Percentiles rank a stretch among this genome's conserved stretches.
phyloP scores from a whole-genome alignment of 352 stramenopile genomes.

The Phytophthora sojae region DNA sequence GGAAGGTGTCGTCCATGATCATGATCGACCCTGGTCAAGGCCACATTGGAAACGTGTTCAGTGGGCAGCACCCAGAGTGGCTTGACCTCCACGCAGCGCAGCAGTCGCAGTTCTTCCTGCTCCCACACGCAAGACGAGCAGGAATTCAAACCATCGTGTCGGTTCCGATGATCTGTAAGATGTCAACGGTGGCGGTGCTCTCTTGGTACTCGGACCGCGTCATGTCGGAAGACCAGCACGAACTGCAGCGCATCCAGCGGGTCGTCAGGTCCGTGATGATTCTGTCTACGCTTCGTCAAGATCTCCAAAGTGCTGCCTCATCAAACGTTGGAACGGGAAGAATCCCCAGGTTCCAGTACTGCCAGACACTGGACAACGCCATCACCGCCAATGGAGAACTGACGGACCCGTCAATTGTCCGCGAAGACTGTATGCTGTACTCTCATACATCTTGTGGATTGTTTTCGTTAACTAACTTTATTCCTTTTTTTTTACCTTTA shows the following conservation, averaged over 20 bases:
- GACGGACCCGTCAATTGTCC: slow-evolving; percentile 39
- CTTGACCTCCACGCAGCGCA: slow-evolving; percentile 53
- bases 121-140: slow-evolving; percentile 70
- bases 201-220: slow-evolving; percentile 78
- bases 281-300: slow-evolving; percentile 64
- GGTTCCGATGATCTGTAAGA: slow-evolving; percentile 85
- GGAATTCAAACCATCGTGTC: slow-evolving; percentile 74
- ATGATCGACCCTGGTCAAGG: slow-evolving; percentile 84
- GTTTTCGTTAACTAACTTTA: neutral
- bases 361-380: slow-evolving; percentile 75
- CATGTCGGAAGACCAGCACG: slow-evolving; percentile 59
- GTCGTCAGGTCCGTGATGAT: slow-evolving; percentile 75
- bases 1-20: slow-evolving; percentile 72
- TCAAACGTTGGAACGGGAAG: slow-evolving; percentile 33
- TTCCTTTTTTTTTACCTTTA: neutral
- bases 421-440: slow-evolving; percentile 58
- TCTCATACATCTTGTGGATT: neutral
- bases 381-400: slow-evolving; percentile 80
- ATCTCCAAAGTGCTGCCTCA: slow-evolving; percentile 45
- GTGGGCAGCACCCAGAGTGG: slow-evolving; percentile 76
- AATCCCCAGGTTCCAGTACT: slow-evolving; percentile 82
- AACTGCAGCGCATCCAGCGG: slow-evolving; percentile 77
- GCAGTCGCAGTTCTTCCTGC: slow-evolving; percentile 80
- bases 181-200: slow-evolving; percentile 81
- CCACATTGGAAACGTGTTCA: slow-evolving; percentile 78